A percentile compares a stretch with the other conserved stretches of the same genome.
These are phyloP conservation scores for Conoideocrella luteorostrata DNA, from an alignment of 2,329 filamentous ascomycete genomes.

Conservation along the genomic window DNA sequence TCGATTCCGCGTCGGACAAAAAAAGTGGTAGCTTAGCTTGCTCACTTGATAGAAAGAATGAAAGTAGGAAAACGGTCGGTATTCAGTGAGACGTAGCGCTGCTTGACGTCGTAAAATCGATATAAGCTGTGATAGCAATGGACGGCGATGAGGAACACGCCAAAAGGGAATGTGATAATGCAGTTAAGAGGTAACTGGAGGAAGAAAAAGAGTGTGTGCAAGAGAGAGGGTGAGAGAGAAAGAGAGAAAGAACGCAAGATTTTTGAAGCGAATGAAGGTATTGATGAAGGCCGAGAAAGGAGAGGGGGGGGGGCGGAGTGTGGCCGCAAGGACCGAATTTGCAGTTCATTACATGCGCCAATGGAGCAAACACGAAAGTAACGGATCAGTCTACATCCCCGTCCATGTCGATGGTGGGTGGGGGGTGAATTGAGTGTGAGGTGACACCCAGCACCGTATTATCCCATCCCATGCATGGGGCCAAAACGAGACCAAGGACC, in stretches of 20 bases:
- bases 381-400: too few relatives aligned
- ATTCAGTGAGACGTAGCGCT: constrained; percentile 10
- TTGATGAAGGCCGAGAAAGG: constrained; percentile 10
- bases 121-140: constrained; percentile 10
- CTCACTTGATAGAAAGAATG: constrained; percentile 21
- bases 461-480: neutral
- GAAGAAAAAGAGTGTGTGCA: neutral
- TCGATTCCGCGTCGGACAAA: constrained; percentile 24
- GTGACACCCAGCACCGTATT: too few relatives aligned
- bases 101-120: constrained; percentile 11
- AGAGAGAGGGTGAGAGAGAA: neutral
- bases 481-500: constrained; percentile 2
- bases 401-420: neutral
- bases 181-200: constrained; percentile 5
- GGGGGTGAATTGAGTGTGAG: neutral
- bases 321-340: constrained; percentile 8
- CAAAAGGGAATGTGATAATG: constrained; percentile 22
- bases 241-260: neutral
- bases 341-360: neutral
- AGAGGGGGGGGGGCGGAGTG: constrained; percentile 9
- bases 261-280: constrained; percentile 13
- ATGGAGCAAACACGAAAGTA: too few relatives aligned
- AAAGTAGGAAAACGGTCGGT: constrained; percentile 14
- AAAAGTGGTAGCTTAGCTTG: constrained; percentile 24
- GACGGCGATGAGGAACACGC: constrained; percentile 10